Evolutionary conservation across 768 basidiomycete genomes (phyloP).

Genomic region (Russula sp.): DNA sequence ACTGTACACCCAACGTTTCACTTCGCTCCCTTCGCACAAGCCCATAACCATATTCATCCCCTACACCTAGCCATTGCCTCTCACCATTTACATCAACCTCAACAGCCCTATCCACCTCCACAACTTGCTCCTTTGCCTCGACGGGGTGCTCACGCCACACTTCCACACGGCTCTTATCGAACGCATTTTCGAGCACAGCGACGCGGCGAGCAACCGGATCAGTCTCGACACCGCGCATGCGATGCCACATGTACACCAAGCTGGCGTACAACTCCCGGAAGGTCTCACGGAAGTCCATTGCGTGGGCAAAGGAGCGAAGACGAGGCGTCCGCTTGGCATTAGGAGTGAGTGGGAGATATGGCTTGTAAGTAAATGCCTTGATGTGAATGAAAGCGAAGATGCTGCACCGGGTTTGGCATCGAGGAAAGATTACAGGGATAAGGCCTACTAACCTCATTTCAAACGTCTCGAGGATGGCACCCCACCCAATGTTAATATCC

Average conservation of each 20-base stretch:
- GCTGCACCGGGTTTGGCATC: conserved; percentile 29
- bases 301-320: conserved; percentile 51
- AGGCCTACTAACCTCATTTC: conserved; percentile 58
- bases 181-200: conserved; percentile 31
- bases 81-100: conserved; percentile 34
- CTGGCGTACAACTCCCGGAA: conserved; percentile 54
- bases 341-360: conserved; percentile 37
- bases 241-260: conserved; percentile 48
- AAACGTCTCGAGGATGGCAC: conserved; percentile 59
- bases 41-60: conserved; percentile 41
- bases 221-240: conserved; percentile 49
- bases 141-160: conserved; percentile 13
- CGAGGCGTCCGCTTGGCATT: conserved; percentile 42
- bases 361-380: conserved; percentile 62
- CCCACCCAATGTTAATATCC: conserved; percentile 65
- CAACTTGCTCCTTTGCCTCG: conserved; percentile 2
- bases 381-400: conserved; percentile 66
- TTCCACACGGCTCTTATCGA: conserved; percentile 27
- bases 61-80: conserved; percentile 46
- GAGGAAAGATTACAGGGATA: conserved; percentile 4
- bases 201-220: conserved; percentile 37
- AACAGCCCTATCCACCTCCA: conserved; percentile 4
- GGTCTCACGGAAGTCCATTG: conserved; percentile 64
- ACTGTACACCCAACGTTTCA: conserved; percentile 44
- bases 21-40: conserved; percentile 41